A percentile compares a stretch with the other conserved stretches of the same genome.
These are phyloP conservation scores for Pancytospora philotis DNA, from an alignment of 371 early-diverging fungal genomes.

Conservation along the genomic window DNA sequence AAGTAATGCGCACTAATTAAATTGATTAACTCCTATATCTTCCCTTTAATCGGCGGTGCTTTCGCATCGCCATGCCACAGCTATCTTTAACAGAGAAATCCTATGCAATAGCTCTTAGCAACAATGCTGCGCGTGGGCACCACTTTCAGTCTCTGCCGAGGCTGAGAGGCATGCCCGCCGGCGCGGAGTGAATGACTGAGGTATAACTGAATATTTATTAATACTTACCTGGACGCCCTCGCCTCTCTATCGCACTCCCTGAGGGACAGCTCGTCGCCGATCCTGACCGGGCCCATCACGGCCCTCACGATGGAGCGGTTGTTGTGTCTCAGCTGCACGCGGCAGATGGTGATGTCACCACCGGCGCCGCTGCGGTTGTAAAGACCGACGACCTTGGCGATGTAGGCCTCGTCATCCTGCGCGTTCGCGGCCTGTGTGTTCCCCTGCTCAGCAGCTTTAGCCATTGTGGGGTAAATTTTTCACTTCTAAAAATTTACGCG, in stretches of 20 bases:
- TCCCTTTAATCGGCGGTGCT: no score
- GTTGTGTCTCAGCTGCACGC: slow-evolving; percentile 43
- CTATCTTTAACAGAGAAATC: no score
- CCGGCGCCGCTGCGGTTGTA: slow-evolving; percentile 53
- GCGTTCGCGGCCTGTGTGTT: background rate
- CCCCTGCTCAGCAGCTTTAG: background rate
- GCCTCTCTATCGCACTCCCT: slow-evolving; percentile 60
- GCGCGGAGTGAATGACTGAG: no score
- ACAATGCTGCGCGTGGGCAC: no score
- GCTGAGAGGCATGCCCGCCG: no score
- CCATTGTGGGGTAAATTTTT: slow-evolving; percentile 25
- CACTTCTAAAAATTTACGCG: slow-evolving; percentile 2
- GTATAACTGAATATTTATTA: background rate
- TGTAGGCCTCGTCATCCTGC: slow-evolving; percentile 21
- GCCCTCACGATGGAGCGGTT: slow-evolving; percentile 49
- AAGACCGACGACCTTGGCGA: slow-evolving; percentile 51
- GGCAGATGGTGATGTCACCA: slow-evolving; percentile 46
- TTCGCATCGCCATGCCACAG: no score
- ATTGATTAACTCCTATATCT: no score
- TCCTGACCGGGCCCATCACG: slow-evolving; percentile 52
- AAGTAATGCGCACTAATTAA: no score
- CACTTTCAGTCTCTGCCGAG: no score
- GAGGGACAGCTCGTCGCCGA: slow-evolving; percentile 55
- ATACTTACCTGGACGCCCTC: slow-evolving; percentile 52
- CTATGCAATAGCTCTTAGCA: no score